Evolutionary conservation across 345 rosid genomes (phyloP).

Genomic region (Eucalyptus urophylla): DNA sequence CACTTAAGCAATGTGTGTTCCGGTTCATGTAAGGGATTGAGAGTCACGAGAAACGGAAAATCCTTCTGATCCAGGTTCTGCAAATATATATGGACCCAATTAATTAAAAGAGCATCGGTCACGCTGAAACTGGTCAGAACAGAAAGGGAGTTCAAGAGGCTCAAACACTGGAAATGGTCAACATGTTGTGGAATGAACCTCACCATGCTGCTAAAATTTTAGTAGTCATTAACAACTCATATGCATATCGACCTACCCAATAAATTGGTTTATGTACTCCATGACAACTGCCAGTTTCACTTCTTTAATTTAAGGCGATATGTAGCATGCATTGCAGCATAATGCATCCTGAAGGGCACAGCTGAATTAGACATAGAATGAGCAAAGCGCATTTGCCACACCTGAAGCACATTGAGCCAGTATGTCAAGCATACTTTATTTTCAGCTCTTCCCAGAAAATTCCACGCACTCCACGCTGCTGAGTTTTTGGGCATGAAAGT

Average conservation of each 20-base stretch:
- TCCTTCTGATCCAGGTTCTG: slow-evolving; percentile 70
- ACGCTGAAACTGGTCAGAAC: background rate
- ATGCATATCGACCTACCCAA: too few species aligned
- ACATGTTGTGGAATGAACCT: background rate
- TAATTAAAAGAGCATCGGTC: background rate
- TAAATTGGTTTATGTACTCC: too few species aligned
- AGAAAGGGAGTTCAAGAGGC: background rate
- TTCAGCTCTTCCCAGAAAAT: slow-evolving; percentile 62
- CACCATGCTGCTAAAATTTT: background rate
- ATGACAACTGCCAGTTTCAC: too few species aligned
- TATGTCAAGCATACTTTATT: slow-evolving; percentile 69
- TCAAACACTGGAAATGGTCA: background rate
- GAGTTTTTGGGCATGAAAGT: slow-evolving; percentile 67
- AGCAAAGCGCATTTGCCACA: background rate
- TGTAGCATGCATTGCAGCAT: background rate
- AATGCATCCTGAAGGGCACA: background rate
- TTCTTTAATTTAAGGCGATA: too few species aligned
- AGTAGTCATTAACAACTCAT: background rate
- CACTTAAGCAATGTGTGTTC: slow-evolving; percentile 55
- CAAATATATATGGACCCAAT: background rate
- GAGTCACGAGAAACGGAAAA: slow-evolving; percentile 65
- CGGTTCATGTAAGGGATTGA: slow-evolving; percentile 57
- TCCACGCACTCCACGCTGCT: slow-evolving; percentile 93
- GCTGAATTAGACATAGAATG: background rate
- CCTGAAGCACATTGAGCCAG: slow-evolving; percentile 97